Base-by-base conservation (phyloP, 306 rosid genomes). In the Casuarina glauca region DNA sequence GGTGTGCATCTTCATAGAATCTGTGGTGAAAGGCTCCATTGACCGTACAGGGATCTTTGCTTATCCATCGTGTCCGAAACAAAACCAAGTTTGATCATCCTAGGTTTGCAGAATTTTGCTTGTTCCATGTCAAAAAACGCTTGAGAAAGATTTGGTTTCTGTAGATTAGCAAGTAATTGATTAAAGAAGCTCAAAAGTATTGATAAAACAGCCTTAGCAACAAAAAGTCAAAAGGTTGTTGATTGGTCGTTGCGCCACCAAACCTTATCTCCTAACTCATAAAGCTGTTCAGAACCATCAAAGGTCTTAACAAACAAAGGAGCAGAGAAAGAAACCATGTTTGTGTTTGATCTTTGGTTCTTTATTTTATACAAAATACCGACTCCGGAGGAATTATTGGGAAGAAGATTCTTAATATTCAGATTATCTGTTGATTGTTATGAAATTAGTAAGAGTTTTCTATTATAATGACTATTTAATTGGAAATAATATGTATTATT, bases 1-100 rank as follows among this genome's bases (percentile, higher is more conserved):
- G 72, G 77, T 64, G 64, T 53, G 73, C 39, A 78, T 69, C 76
- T 78, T 32, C 61, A 26, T 20, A 12, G 71, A 78, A 38, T 48
- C 20, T 78, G 76, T 70, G 82, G 74, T 73, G 55, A 51, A 52
- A 17, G 26, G 36, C 46, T 26, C 9, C 9, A 60, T 43, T 44
- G 70, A 6, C 70, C 5, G 70, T 16, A 16, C 48, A 64, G 13
- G 11, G 6, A 38, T 64, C n/a, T 8, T 0, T 6, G 1, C 45
- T 11, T 0, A 60, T 32, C 42, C 3, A 16, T 39, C 20, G 42
- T 41, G 42, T 66, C 35, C 50, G n/a, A 66, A 41, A 41, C 11
- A 41, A 66, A 35, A 11, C 44, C 44, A 43, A 61, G 35, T 61
- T 35, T 35, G 7, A 61, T 7, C 35, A 61, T 35, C 68, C 68